Percentiles rank a stretch among this genome's conserved stretches.
Evolutionary conservation across 352 stramenopile species (phyloP).

Genomic region (Saprolegnia parasitica): DNA sequence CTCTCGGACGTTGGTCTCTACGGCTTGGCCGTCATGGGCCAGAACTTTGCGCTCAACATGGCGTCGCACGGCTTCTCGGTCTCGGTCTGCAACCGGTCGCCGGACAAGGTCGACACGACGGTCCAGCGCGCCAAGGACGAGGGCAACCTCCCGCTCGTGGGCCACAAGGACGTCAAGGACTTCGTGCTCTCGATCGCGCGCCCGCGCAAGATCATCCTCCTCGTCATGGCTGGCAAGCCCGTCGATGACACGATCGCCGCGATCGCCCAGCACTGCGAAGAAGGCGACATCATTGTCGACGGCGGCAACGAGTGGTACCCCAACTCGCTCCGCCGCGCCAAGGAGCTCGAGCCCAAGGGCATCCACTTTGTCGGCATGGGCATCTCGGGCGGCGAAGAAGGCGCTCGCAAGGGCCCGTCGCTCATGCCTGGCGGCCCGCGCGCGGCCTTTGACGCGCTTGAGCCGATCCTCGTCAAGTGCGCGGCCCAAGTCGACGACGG

Average conservation of each 20-base stretch:
- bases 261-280: constrained; percentile 85
- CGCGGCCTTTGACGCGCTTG: constrained; percentile 94
- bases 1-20: constrained; percentile 86
- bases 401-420: constrained; percentile 95
- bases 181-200: constrained; percentile 89
- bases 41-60: constrained; percentile 99
- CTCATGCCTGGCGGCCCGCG: constrained; percentile 97
- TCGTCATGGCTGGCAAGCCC: constrained; percentile 97
- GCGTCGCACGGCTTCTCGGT: constrained; percentile 95
- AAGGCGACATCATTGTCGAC: constrained; percentile 98
- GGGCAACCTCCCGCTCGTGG: constrained; percentile 92
- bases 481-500: constrained; percentile 93
- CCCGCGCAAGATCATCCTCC: constrained; percentile 97
- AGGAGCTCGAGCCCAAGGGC: constrained; percentile 91
- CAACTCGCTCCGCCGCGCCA: constrained; percentile 91
- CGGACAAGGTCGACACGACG: constrained; percentile 95
- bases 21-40: constrained; percentile 93
- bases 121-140: constrained; percentile 93
- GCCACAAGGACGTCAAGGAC: constrained; percentile 89
- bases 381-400: constrained; percentile 98
- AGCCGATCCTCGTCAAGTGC: constrained; percentile 96
- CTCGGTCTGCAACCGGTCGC: constrained; percentile 96
- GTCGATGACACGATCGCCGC: constrained; percentile 89
- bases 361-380: constrained; percentile 99
- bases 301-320: constrained; percentile 99